phyloP scores from a whole-genome alignment of 2,329 filamentous ascomycete species.

The Curvularia hawaiiensis region DNA sequence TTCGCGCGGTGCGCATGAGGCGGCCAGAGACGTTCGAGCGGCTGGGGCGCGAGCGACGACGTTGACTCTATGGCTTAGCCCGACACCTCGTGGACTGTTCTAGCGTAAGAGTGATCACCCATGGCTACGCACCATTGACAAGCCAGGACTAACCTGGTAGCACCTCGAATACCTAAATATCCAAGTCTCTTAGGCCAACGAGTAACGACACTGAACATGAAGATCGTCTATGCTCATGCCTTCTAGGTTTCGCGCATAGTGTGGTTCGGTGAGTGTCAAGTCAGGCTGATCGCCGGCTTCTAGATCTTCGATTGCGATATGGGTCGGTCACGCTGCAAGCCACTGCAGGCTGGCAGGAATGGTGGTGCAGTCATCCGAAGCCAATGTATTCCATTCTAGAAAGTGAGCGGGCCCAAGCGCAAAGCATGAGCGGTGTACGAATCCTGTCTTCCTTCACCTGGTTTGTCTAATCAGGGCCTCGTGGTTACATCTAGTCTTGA shows the following conservation, averaged over 20 bases:
- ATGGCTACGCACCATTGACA: neutral
- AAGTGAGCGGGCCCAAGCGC: neutral
- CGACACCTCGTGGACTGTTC: slow-evolving; percentile 1
- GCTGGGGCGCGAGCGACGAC: neutral
- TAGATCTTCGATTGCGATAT: neutral
- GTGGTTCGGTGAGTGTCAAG: neutral
- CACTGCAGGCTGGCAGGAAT: neutral
- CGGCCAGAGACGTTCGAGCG: neutral
- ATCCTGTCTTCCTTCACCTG: neutral
- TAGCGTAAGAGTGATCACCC: slow-evolving; percentile 1
- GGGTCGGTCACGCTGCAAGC: neutral
- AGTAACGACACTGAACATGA: neutral
- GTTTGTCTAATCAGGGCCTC: neutral
- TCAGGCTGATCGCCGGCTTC: neutral
- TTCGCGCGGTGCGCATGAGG: slow-evolving; percentile 4
- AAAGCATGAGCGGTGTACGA: neutral
- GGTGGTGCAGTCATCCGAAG: neutral
- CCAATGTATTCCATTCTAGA: neutral
- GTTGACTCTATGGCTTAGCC: neutral
- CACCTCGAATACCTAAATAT: neutral
- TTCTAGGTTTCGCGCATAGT: neutral
- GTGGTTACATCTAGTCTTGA: neutral
- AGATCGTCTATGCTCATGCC: neutral
- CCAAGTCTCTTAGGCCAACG: neutral
- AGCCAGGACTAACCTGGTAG: neutral